phyloP scores from a whole-genome alignment of 371 early-diverging fungal species.

The Mortierella sp. region DNA sequence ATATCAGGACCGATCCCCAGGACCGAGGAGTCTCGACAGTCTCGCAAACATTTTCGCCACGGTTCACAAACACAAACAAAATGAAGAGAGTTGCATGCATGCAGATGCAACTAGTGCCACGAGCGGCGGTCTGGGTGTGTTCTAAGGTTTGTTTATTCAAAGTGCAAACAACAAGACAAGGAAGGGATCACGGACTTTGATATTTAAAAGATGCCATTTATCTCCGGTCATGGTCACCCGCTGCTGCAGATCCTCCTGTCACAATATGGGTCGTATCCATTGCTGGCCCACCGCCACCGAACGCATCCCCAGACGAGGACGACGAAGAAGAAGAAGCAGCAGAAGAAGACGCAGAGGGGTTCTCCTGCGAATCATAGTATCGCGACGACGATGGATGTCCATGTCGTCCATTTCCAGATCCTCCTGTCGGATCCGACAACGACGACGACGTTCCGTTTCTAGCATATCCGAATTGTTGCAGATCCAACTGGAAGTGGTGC shows the following conservation, averaged over 20 bases:
- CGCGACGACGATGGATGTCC: neutral
- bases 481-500: constrained; percentile 62
- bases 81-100: no score
- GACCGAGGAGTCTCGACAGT: neutral
- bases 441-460: neutral
- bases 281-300: neutral
- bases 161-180: neutral
- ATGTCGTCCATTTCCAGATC: neutral
- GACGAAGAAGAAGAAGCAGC: neutral
- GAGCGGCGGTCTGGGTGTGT: no score
- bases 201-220: neutral
- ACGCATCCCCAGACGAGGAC: neutral
- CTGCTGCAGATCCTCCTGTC: neutral
- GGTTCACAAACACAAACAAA: neutral
- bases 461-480: constrained; percentile 27
- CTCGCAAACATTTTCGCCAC: neutral
- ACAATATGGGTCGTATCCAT: constrained; percentile 1
- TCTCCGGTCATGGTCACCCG: neutral
- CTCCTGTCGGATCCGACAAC: neutral
- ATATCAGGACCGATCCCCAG: neutral
- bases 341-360: neutral
- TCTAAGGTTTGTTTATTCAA: neutral
- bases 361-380: neutral
- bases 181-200: neutral
- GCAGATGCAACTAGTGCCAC: no score